phyloP scores from a whole-genome alignment of 495 filamentous ascomycete genomes.

The Aspergillus incahuasiensis region DNA sequence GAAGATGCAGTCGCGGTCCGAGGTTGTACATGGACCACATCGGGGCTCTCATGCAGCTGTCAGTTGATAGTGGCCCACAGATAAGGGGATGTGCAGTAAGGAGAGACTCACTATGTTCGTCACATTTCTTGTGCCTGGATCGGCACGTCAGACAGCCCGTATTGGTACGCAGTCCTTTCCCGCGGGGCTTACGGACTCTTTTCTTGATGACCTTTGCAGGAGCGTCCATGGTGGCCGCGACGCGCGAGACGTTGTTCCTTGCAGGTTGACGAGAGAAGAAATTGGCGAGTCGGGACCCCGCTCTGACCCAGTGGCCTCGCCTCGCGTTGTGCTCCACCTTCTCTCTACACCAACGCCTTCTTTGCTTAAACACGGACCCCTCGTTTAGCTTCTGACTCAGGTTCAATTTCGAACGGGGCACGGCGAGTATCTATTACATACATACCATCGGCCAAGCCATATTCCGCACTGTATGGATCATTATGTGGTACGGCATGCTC shows the following conservation, averaged over 20 bases:
- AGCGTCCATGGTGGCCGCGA: background rate
- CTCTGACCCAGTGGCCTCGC: too few species aligned
- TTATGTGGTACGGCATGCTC: too few species aligned
- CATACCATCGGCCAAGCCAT: too few species aligned
- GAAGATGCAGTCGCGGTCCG: background rate
- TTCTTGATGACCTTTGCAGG: background rate
- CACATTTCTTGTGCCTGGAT: background rate
- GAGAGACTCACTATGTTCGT: background rate
- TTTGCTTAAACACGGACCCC: too few species aligned
- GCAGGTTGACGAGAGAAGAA: background rate
- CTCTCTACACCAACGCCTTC: background rate
- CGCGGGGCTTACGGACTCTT: background rate
- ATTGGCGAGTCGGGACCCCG: background rate
- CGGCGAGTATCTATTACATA: too few species aligned
- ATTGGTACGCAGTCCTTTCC: background rate
- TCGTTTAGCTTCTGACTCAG: too few species aligned
- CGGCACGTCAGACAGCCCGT: background rate
- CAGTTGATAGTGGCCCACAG: background rate
- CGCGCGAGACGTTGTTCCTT: background rate
- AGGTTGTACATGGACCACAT: background rate
- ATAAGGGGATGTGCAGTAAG: background rate
- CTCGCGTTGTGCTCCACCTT: too few species aligned
- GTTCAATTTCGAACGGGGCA: too few species aligned
- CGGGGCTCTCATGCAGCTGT: background rate
- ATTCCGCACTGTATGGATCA: too few species aligned